Base-by-base conservation (phyloP, 768 basidiomycete species). In the Hydnomerulius pinastri region DNA sequence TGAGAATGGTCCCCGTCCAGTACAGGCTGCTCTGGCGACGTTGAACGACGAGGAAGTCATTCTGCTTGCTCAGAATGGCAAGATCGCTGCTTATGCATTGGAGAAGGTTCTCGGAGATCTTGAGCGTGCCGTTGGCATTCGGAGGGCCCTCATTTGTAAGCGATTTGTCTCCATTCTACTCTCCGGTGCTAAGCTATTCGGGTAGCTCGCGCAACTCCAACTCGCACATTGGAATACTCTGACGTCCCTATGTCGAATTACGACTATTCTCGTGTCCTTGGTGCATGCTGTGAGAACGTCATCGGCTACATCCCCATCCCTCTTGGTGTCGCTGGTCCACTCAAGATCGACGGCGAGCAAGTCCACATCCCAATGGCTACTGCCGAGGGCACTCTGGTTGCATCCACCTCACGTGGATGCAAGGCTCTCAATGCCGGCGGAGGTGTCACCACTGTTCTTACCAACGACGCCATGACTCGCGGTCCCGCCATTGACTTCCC, bases 401-500 rank as follows among this genome's bases (percentile, higher is more conserved):
- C 97, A 0, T 98, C 96, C 5, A 90, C 96, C 0, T 98, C 96
- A 0, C 87, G 97, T 54, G 97, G 96, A 6, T 97, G 93, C 75
- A 99, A 98, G 71, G 97, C 97, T 0, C 85, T 98, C 59, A 98
- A 99, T 66, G 85, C 92, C 1, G 91, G 92, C 41, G 95, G 96
- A 45, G 97, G 97, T 27, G 96, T 98, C 2, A 87, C 87, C 0
- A 98, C 96, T 4, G 96, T 98, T 15, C 73, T 99, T 55, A 91
- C 85, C 2, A 77, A 88, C 56, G 96, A 99, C 63, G 94, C 78
- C 5, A 98, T 99, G 97, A 98, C 97, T 1, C 92, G 97, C 50
- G 97, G 97, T 3, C 96, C 97, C n/a, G 95, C 93, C 0, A 89
- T 98, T 53, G 92, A 96, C 61, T 98, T 99, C 80, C 93, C 93